A percentile compares a stretch with the other conserved stretches of the same genome.
phyloP scores from a whole-genome alignment of 2,329 filamentous ascomycete genomes.

The Leptosphaerulina australis region DNA sequence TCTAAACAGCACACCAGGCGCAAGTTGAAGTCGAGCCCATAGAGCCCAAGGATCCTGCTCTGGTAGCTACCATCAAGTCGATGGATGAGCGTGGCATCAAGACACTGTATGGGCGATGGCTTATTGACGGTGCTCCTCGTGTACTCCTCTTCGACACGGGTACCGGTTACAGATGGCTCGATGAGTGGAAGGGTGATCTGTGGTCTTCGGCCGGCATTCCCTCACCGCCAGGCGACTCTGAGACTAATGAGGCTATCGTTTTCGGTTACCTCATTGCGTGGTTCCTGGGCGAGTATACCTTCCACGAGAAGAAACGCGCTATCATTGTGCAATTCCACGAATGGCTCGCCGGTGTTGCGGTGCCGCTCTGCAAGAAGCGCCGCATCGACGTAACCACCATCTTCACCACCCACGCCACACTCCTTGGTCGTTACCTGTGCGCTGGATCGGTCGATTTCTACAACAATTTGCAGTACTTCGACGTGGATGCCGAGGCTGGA shows the following conservation, averaged over 20 bases:
- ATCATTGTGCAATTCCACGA: constrained; percentile 99
- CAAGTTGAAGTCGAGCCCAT: constrained; percentile 97
- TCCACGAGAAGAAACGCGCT: constrained; percentile 86
- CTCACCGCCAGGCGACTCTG: constrained; percentile 86
- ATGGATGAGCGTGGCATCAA: constrained; percentile 93
- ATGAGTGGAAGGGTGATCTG: constrained; percentile 97
- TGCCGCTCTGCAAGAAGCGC: constrained; percentile 90
- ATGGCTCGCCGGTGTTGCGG: constrained; percentile 92
- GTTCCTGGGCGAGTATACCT: constrained; percentile 98
- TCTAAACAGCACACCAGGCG: constrained; percentile 63
- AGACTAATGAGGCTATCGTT: constrained; percentile 96
- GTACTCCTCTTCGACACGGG: constrained; percentile 95
- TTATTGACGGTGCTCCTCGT: constrained; percentile 93
- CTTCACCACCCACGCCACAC: constrained; percentile 96
- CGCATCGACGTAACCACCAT: constrained; percentile 97
- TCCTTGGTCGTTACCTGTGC: constrained; percentile 94
- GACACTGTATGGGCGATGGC: constrained; percentile 92
- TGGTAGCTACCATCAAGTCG: constrained; percentile 81
- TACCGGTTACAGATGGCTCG: constrained; percentile 85
- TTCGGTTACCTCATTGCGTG: constrained; percentile 97
- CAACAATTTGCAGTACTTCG: constrained; percentile 97
- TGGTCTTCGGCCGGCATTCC: constrained; percentile 94
- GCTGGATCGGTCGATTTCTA: constrained; percentile 98
- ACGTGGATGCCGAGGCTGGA: constrained; percentile 93
- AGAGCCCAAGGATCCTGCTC: constrained; percentile 78